A percentile compares a stretch with the other conserved stretches of the same genome.
These are phyloP conservation scores for Ceratocystis ficicola DNA, from an alignment of 2,329 filamentous ascomycete species.

Conservation along the genomic window DNA sequence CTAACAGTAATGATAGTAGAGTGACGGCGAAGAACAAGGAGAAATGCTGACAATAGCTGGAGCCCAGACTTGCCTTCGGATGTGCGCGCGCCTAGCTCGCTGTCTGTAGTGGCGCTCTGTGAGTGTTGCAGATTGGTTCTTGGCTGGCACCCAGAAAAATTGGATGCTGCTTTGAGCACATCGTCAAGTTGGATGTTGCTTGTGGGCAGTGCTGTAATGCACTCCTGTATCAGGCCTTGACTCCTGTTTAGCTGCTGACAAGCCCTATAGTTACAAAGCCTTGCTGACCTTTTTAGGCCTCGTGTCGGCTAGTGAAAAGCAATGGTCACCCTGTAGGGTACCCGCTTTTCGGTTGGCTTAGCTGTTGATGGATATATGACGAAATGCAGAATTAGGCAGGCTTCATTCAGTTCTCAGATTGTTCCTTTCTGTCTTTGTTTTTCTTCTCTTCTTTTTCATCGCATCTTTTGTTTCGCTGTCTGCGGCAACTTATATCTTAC, in stretches of 20 bases:
- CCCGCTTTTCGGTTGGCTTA: constrained; percentile 13
- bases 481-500: background rate
- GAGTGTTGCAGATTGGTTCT: background rate
- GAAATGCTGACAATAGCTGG: background rate
- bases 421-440: background rate
- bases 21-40: background rate
- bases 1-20: background rate
- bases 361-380: background rate
- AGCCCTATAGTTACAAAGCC: background rate
- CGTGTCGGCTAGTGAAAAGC: background rate
- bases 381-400: constrained; percentile 4
- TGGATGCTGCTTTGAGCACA: background rate
- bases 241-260: background rate
- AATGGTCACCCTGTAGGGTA: background rate
- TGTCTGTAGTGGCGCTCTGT: background rate
- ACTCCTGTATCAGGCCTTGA: background rate
- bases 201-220: background rate
- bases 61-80: background rate
- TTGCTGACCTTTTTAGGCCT: background rate
- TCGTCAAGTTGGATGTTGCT: background rate
- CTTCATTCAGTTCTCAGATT: background rate
- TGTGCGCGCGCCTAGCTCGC: background rate
- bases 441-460: background rate
- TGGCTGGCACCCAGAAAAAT: background rate
- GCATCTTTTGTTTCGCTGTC: background rate